Conservation (phyloP, 2,329 filamentous ascomycete genomes). For the Rachicladosporium sp. region DNA sequence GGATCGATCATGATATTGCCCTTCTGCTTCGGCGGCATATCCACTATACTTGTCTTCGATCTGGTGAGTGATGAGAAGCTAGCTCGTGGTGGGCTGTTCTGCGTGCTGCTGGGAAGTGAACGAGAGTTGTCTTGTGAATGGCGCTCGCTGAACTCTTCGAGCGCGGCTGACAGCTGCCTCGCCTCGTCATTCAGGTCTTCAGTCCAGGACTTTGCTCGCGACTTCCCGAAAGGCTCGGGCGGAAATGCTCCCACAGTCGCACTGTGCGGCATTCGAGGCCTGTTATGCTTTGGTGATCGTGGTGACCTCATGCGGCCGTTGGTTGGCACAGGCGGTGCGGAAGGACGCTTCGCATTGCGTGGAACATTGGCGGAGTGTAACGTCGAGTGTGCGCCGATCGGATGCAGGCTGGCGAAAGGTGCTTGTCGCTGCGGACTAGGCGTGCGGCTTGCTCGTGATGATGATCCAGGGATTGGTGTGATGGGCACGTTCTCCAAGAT, state of each 20-base stretch:
- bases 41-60: conserved; percentile 23
- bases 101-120: conserved; percentile 11
- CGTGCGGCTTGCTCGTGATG: conserved; percentile 26
- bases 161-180: conserved; percentile 60
- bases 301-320: conserved; percentile 11
- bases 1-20: conserved; percentile 77
- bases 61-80: conserved; percentile 10
- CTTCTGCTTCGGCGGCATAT: conserved; percentile 54
- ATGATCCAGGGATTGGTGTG: conserved; percentile 41
- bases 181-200: conserved; percentile 60
- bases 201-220: conserved; percentile 59
- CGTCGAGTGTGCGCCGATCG: conserved; percentile 3
- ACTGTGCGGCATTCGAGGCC: conserved; percentile 20
- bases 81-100: conserved; percentile 17
- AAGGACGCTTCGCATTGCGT: conserved; percentile 22
- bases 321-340: conserved; percentile 11
- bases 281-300: conserved; percentile 17
- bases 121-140: conserved; percentile 33
- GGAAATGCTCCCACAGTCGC: conserved; percentile 18
- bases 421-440: conserved; percentile 23
- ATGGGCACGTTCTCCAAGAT: conserved; percentile 73
- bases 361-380: conserved; percentile 21
- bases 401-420: conserved; percentile 17
- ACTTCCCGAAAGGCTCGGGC: conserved; percentile 13
- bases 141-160: conserved; percentile 61